phyloP scores from a whole-genome alignment of 2,329 filamentous ascomycete species.

The Pseudohalonectria lignicola region DNA sequence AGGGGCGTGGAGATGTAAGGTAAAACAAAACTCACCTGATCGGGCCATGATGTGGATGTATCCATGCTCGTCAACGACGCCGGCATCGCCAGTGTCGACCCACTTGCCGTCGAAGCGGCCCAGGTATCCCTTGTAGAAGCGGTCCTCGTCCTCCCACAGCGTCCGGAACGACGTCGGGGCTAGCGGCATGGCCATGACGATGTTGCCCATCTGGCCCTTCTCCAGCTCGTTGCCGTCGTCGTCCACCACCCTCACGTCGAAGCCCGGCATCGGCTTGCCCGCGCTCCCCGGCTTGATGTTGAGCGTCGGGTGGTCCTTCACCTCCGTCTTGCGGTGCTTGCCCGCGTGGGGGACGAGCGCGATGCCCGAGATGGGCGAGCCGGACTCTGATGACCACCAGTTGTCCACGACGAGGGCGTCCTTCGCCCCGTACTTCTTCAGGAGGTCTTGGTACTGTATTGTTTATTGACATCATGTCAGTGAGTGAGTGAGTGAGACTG shows the following conservation, averaged over 20 bases:
- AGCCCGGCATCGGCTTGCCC: conserved; percentile 84
- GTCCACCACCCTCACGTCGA: conserved; percentile 76
- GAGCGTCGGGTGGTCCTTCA: conserved; percentile 28
- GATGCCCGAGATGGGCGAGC: conserved; percentile 47
- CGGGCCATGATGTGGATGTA: conserved; percentile 55
- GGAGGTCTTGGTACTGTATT: conserved; percentile 59
- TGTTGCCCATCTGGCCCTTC: conserved; percentile 78
- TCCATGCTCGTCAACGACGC: conserved; percentile 68
- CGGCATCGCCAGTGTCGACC: conserved; percentile 87
- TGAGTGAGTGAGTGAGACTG: too few species aligned
- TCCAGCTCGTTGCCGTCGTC: conserved; percentile 64
- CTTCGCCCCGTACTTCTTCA: conserved; percentile 53
- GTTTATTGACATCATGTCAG: too few species aligned
- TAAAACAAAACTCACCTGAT: conserved; percentile 31
- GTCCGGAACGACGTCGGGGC: conserved; percentile 80
- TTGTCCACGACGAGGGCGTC: conserved; percentile 49
- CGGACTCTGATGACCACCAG: conserved; percentile 51
- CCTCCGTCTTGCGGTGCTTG: conserved; percentile 33
- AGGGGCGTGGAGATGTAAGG: conserved; percentile 33
- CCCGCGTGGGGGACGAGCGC: conserved; percentile 47
- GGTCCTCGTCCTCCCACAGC: conserved; percentile 73
- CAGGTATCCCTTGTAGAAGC: conserved; percentile 79
- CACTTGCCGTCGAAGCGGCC: conserved; percentile 72
- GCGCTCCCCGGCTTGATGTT: conserved; percentile 73
- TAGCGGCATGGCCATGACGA: conserved; percentile 72